Conservation (phyloP, 345 rosid genomes). For the Diplotaxis tenuifolia region DNA sequence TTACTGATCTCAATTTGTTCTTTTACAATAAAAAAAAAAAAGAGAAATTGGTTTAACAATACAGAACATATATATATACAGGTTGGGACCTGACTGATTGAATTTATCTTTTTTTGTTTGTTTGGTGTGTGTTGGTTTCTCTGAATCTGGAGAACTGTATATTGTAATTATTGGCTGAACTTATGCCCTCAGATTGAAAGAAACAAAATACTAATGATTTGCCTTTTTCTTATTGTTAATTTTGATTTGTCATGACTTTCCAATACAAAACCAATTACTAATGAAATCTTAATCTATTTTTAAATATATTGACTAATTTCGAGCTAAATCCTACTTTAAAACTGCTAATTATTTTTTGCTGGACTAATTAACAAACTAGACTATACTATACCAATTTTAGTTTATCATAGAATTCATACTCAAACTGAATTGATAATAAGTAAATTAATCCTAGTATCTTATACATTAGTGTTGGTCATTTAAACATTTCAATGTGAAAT, state of each 20-base stretch:
- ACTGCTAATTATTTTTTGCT: neutral
- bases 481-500: neutral
- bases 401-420: neutral
- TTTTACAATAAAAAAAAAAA: constrained; percentile 42
- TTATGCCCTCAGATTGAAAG: constrained; percentile 13
- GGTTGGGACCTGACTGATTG: constrained; percentile 28
- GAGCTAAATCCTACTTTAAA: neutral
- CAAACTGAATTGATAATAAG: neutral
- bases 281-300: too few species aligned
- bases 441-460: neutral
- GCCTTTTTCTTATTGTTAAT: neutral
- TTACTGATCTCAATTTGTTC: constrained; percentile 43
- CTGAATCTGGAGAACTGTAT: constrained; percentile 29
- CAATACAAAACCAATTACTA: neutral
- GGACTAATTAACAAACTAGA: neutral
- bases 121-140: constrained; percentile 29
- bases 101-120: neutral
- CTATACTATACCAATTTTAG: neutral
- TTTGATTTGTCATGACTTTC: neutral
- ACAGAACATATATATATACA: constrained; percentile 2
- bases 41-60: constrained; percentile 29
- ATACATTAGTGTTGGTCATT: neutral
- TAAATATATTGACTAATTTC: too few species aligned
- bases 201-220: constrained; percentile 19
- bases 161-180: constrained; percentile 34